Base-by-base conservation (phyloP, 768 basidiomycete genomes). In the Crepidotus variabilis region DNA sequence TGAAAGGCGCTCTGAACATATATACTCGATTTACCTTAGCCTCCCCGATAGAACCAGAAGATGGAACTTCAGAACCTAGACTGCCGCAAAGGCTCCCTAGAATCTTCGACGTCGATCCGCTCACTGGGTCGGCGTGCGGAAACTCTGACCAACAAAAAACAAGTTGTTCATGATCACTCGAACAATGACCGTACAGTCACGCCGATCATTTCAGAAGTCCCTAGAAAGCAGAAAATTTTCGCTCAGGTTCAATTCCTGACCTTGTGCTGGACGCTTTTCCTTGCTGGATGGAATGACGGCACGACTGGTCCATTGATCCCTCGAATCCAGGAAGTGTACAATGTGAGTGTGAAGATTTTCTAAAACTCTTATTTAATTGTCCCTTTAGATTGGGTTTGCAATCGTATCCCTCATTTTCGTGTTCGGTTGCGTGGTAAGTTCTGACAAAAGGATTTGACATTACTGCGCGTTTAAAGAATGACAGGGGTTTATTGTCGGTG, bases 241-340 rank as follows among this genome's bases (percentile, higher is more conserved):
- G 66, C 63, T 32, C 64, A 64, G 18, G 67, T 85, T 23, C 86
- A 88, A 57, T 81, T 86, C 56, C 61, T 70, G 16, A 67, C 84
- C 0, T 69, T 85, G 35, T 88, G 84, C 60, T 82, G 75, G 71
- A 71, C 75, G 13, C 51, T 87, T 48, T 85, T 86, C 57, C 69
- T 89, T 2, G 78, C 78, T 14, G 91, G 91, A 14, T 92, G 89
- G 89, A 90, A 87, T 62, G 90, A 91, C 66, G 86, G 84, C 10
- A 79, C 84, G 0, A 81, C 82, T 13, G 91, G 91, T 1, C 89
- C 91, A 0, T 69, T 94, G 18, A 69, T 93, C 4, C 90, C 88
- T 1, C 77, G 83, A 10, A 85, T 93, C 49, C 89, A 88, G 66
- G 67, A 69, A 6, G 78, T 63, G 72, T 90, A 75, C 63, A 60